Percentiles rank a stretch among this genome's conserved stretches.
phyloP scores from a whole-genome alignment of 495 filamentous ascomycete species.

The Podospora pseudopauciseta region DNA sequence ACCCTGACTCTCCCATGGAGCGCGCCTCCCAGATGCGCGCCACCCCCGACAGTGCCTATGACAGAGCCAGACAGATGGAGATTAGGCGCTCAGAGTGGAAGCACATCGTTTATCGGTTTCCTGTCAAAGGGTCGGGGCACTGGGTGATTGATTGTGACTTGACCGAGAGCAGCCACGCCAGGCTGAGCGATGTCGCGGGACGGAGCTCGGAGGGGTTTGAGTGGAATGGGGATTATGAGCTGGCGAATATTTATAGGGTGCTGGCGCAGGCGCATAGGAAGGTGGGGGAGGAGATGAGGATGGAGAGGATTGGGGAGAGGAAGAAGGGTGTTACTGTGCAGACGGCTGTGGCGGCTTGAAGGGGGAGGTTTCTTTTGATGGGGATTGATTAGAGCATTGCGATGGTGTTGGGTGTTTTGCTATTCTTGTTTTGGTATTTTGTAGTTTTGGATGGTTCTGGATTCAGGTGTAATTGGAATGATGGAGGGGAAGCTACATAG shows the following conservation, averaged over 20 bases:
- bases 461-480: too few relatives aligned
- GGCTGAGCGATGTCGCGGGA: conserved; percentile 21
- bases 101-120: conserved; percentile 19
- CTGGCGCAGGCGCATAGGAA: conserved; percentile 14
- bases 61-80: conserved; percentile 26
- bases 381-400: background rate
- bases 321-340: background rate
- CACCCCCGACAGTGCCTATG: conserved; percentile 24
- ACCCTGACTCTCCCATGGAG: conserved; percentile 17
- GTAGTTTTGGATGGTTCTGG: too few relatives aligned
- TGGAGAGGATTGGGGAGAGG: conserved; percentile 10
- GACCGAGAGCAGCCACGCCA: conserved; percentile 23
- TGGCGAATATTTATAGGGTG: conserved; percentile 23
- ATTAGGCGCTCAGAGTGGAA: conserved; percentile 23
- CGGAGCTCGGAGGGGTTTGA: conserved; percentile 21
- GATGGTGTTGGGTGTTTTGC: too few relatives aligned
- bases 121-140: conserved; percentile 18
- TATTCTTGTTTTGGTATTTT: too few relatives aligned
- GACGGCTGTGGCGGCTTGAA: background rate
- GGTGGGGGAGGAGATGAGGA: conserved; percentile 25
- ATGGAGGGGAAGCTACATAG: too few relatives aligned
- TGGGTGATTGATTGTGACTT: conserved; percentile 24
- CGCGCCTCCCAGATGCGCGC: conserved; percentile 23
- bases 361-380: background rate
- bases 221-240: conserved; percentile 20